Base-by-base conservation (phyloP, 495 filamentous ascomycete genomes). In the Barbatosphaeria neglecta region DNA sequence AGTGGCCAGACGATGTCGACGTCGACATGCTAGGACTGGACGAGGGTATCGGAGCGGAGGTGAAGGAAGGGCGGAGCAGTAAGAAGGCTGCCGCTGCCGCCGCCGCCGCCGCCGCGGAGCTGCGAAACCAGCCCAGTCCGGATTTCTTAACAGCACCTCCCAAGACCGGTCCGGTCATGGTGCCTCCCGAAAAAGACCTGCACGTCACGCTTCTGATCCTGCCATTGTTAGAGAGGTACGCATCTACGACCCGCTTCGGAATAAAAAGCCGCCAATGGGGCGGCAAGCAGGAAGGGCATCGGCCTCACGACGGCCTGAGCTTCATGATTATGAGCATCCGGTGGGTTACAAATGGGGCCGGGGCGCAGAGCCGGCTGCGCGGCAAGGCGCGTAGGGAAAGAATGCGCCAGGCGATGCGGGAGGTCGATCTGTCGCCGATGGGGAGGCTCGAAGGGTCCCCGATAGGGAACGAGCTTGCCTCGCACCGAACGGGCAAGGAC, bases 171-270 rank as follows among this genome's bases (percentile, higher is more conserved):
- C 79, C 79, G 2, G 69, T 75, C 35, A 49, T 56, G 2, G 69
- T 75, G 1, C 78, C 77, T 5, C 56, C 62, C 2, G 78, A 82
- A 50, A 80, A 78, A 50, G 93, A 96, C 56, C 63, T 90, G 2
- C 84, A 96, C 50, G 82, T 98, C 42, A 88, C 82, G 9, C 54
- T 97, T 3, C 68, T 96, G 13, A 80, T 97, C 23, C 70, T 97
- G 0, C 92, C 92, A 0, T 65, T 75, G 0, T 70, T 98, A 7
- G 76, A 86, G 48, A 75, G 77, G 42, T 98, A 97, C 53, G 68
- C 78, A 1, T 77, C 79, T 5, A 82, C 78, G 0, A 80, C 82
- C 1, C 67, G 84, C 25, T 87, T 83, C 56, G 92, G 88, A 0
- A 72, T 98, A 46, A 81, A 77, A 57, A 90, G 84, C 45, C 80